phyloP scores from a whole-genome alignment of 352 stramenopile genomes.

The Phytophthora hybrid region DNA sequence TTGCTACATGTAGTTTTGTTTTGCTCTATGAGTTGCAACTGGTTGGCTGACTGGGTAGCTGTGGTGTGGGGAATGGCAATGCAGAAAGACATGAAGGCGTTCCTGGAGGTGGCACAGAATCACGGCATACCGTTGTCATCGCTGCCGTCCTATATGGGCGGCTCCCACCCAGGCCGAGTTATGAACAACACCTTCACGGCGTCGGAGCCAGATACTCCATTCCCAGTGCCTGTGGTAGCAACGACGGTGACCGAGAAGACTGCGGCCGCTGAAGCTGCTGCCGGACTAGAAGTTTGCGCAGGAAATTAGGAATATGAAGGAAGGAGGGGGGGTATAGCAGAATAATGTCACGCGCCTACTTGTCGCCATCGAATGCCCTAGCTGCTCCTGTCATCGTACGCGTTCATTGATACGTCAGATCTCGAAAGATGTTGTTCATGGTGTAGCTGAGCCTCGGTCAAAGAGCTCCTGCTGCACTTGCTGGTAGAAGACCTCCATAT shows the following conservation, averaged over 20 bases:
- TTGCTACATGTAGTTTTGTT: not conserved
- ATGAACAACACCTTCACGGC: slow-evolving; percentile 79
- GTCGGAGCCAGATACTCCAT: slow-evolving; percentile 63
- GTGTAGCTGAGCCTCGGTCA: slow-evolving; percentile 7
- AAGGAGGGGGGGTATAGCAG: slow-evolving; percentile 6
- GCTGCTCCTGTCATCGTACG: not conserved
- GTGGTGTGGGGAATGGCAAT: slow-evolving; percentile 4
- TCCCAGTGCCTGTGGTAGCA: slow-evolving; percentile 42
- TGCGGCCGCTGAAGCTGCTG: slow-evolving; percentile 13
- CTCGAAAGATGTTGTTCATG: not conserved
- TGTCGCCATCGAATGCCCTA: too few relatives aligned
- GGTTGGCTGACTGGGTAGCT: slow-evolving; percentile 2
- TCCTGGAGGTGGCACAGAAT: slow-evolving; percentile 63
- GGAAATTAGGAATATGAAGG: slow-evolving; percentile 13
- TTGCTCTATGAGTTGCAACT: not conserved
- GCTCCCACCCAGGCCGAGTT: slow-evolving; percentile 56
- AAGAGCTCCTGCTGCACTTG: slow-evolving; percentile 38
- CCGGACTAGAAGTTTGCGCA: slow-evolving; percentile 23
- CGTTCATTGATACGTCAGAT: not conserved
- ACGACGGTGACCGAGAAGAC: slow-evolving; percentile 8
- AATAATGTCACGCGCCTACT: not conserved
- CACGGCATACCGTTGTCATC: slow-evolving; percentile 69
- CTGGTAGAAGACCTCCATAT: slow-evolving; percentile 25
- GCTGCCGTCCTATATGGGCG: slow-evolving; percentile 68
- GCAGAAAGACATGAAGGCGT: slow-evolving; percentile 68